Conservation (phyloP, 768 basidiomycete genomes). For the Termitomyces sp. region DNA sequence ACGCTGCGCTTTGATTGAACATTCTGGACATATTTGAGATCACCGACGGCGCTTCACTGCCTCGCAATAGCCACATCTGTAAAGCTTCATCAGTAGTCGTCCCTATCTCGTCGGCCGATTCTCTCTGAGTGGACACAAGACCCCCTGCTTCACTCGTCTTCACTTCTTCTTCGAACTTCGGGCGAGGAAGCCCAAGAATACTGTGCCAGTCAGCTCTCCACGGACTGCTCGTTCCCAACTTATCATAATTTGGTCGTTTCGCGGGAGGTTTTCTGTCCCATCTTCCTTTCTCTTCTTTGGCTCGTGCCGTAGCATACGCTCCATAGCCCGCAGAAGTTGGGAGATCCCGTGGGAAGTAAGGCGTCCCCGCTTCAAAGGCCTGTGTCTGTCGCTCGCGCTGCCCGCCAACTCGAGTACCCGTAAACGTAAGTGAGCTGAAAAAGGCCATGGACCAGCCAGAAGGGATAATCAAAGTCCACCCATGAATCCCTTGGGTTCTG, state of each 20-base stretch:
- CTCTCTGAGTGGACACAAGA: constrained; percentile 57
- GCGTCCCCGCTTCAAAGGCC: constrained; percentile 70
- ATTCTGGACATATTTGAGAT: constrained; percentile 33
- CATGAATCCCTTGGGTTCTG: constrained; percentile 52
- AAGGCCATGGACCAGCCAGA: constrained; percentile 91
- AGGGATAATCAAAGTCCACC: constrained; percentile 86
- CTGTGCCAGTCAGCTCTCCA: constrained; percentile 75
- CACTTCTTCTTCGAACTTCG: constrained; percentile 3
- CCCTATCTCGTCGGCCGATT: constrained; percentile 23
- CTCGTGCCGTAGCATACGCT: constrained; percentile 41
- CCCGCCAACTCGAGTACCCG: constrained; percentile 81
- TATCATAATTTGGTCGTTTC: constrained; percentile 71
- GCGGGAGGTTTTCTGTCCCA: constrained; percentile 87
- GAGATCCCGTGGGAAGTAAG: constrained; percentile 81
- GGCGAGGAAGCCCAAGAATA: constrained; percentile 48
- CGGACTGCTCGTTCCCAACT: constrained; percentile 60
- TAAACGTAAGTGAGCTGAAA: constrained; percentile 73
- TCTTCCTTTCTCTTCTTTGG: constrained; percentile 42
- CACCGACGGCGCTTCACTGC: constrained; percentile 41
- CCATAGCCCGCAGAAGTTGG: constrained; percentile 54
- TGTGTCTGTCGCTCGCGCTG: constrained; percentile 81
- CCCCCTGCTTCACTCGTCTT: constrained; percentile 17
- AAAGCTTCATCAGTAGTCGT: constrained; percentile 14
- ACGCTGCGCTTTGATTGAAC: constrained; percentile 34
- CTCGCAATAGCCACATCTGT: constrained; percentile 69